Percentiles rank a stretch among this genome's conserved stretches.
These are phyloP conservation scores for Erythrobasidium hasegawianum DNA, from an alignment of 1,284 basidiomycete genomes.

Conservation along the genomic window DNA sequence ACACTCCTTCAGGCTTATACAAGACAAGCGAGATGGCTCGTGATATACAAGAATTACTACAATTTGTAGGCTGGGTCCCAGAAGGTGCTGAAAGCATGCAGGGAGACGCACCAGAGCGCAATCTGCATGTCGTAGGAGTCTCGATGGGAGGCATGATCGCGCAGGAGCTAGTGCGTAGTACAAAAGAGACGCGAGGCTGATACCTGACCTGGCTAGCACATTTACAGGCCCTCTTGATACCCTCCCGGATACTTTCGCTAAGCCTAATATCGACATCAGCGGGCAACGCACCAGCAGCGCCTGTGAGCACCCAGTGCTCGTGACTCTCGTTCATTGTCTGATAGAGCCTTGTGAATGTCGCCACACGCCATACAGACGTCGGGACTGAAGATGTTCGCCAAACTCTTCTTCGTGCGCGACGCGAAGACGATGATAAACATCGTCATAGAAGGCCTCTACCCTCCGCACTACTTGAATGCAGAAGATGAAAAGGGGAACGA, in stretches of 20 bases:
- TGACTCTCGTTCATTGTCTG: too few relatives aligned
- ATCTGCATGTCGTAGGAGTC: constrained; percentile 69
- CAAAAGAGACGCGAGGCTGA: constrained; percentile 1
- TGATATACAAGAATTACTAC: constrained; percentile 65
- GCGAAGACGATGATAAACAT: constrained; percentile 43
- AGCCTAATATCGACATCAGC: constrained; percentile 67
- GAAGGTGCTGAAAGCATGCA: too few relatives aligned
- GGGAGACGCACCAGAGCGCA: constrained; percentile 53
- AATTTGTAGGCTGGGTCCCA: constrained; percentile 64
- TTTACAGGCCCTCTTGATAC: constrained; percentile 60
- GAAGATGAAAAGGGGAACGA: not conserved
- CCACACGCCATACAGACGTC: not conserved
- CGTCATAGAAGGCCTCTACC: constrained; percentile 62
- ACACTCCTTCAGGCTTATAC: constrained; percentile 25
- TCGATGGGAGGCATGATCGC: constrained; percentile 64
- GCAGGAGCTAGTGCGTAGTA: constrained; percentile 45
- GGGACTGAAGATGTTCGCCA: constrained; percentile 35
- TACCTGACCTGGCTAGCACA: not conserved
- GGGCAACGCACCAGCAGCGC: constrained; percentile 49
- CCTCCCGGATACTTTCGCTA: constrained; percentile 64
- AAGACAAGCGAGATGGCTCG: constrained; percentile 75
- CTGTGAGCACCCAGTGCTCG: constrained; percentile 1
- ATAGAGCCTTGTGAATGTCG: not conserved
- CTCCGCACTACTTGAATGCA: constrained; percentile 57
- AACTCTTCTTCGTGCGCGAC: constrained; percentile 25